These are phyloP conservation scores for Boletus rubroflammeus DNA, from an alignment of 768 basidiomycete species.

Conservation along the genomic window DNA sequence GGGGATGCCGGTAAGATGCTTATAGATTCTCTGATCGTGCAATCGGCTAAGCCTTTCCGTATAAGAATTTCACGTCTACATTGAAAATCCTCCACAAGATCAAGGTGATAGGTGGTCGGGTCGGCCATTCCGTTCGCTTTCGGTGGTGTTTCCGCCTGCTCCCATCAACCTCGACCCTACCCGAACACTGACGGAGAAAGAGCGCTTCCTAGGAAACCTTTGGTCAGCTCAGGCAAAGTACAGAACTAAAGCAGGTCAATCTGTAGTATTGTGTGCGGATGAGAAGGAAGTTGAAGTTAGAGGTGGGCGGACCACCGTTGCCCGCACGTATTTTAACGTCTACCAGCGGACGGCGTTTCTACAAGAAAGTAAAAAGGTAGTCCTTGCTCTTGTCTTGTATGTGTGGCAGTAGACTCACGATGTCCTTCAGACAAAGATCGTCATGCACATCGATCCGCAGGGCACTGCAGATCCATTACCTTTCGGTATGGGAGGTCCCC, in stretches of 20 bases:
- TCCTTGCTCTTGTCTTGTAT: conserved; percentile 4
- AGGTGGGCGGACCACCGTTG: conserved; percentile 57
- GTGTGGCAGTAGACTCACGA: conserved; percentile 6
- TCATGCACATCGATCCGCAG: conserved; percentile 78
- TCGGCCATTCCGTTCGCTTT: conserved; percentile 76
- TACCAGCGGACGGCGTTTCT: conserved; percentile 81
- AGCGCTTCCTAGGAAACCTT: conserved; percentile 81
- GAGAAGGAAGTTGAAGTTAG: conserved; percentile 75
- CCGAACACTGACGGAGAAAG: conserved; percentile 64
- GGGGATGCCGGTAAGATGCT: conserved; percentile 72
- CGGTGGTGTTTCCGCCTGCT: conserved; percentile 73
- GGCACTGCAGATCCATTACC: conserved; percentile 76
- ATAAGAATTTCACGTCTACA: conserved; percentile 81
- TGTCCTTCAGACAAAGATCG: conserved; percentile 69
- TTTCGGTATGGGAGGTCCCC: conserved; percentile 64
- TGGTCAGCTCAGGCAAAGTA: conserved; percentile 86
- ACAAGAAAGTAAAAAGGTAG: conserved; percentile 75
- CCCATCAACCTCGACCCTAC: conserved; percentile 63
- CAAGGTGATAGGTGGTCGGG: conserved; percentile 86
- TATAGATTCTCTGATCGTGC: background rate
- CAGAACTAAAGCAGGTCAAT: conserved; percentile 68
- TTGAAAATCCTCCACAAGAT: conserved; percentile 80
- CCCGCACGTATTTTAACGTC: conserved; percentile 85
- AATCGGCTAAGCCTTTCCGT: conserved; percentile 4
- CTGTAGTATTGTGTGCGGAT: conserved; percentile 65